Evolutionary conservation across 2,329 filamentous ascomycete species (phyloP).

Genomic region (Basipetospora chlamydospora): DNA sequence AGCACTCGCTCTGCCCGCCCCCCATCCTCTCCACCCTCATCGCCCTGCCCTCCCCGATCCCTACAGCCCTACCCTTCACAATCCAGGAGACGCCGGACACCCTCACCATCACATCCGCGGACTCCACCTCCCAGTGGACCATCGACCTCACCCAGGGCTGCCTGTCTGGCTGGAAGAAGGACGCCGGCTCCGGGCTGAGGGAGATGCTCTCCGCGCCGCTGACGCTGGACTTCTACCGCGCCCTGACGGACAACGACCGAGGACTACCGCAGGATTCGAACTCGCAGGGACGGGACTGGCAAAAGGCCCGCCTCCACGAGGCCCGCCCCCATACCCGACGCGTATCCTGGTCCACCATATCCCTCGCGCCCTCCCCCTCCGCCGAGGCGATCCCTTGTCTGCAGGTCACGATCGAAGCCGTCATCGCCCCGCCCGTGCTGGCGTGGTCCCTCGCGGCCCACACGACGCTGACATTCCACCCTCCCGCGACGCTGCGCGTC

Average conservation of each 20-base stretch:
- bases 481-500: too few species aligned
- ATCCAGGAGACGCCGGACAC: constrained; percentile 10
- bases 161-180: constrained; percentile 24
- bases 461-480: constrained; percentile 40
- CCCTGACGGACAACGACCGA: constrained; percentile 51
- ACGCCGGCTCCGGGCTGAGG: constrained; percentile 7
- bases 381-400: too few species aligned
- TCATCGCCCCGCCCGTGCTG: constrained; percentile 47
- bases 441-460: constrained; percentile 41
- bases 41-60: constrained; percentile 5
- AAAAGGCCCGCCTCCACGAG: constrained; percentile 28
- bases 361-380: too few species aligned
- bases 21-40: constrained; percentile 13
- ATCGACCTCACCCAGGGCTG: constrained; percentile 28
- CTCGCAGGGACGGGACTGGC: constrained; percentile 43
- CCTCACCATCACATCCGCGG: constrained; percentile 20
- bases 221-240: constrained; percentile 44
- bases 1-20: constrained; percentile 25
- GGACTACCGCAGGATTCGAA: too few species aligned
- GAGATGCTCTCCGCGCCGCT: constrained; percentile 31
- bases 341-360: constrained; percentile 15
- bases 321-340: constrained; percentile 26
- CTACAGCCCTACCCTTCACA: constrained; percentile 16
- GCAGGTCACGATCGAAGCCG: constrained; percentile 32
- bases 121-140: constrained; percentile 23